A percentile compares a stretch with the other conserved stretches of the same genome.
phyloP scores from a whole-genome alignment of 495 filamentous ascomycete genomes.

The Aspergillus bridgeri region DNA sequence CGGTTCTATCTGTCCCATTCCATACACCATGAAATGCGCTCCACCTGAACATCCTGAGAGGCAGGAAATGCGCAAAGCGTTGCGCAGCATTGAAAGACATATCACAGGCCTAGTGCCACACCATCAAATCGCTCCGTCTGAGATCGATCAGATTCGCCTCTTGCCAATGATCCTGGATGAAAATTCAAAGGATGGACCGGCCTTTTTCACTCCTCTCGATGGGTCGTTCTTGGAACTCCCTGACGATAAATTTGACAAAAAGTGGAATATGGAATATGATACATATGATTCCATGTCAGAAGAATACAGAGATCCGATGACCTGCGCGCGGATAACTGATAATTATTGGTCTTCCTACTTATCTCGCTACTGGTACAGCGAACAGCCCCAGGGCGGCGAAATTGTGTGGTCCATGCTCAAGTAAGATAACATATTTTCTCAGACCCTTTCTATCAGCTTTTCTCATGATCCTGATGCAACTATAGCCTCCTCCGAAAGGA shows the following conservation, averaged over 20 bases:
- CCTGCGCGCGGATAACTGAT: background rate
- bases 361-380: background rate
- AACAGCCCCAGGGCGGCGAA: background rate
- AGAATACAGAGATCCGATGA: background rate
- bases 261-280: background rate
- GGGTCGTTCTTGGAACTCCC: background rate
- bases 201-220: conserved; percentile 1
- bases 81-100: conserved; percentile 2
- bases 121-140: background rate
- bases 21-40: background rate
- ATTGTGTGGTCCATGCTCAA: background rate
- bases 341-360: conserved; percentile 1
- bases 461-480: background rate
- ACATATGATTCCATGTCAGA: background rate
- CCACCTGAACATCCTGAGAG: background rate
- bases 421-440: conserved; percentile 1
- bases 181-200: background rate
- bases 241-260: conserved; percentile 2
- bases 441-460: background rate
- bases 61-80: background rate
- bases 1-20: no score
- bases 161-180: conserved; percentile 2
- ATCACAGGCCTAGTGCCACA: background rate
- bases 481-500: background rate
- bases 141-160: background rate